Percentiles rank a stretch among this genome's conserved stretches.
These are phyloP conservation scores for Rhodosporidiobolus odoratus DNA, from an alignment of 768 basidiomycete species.

Conservation along the genomic window DNA sequence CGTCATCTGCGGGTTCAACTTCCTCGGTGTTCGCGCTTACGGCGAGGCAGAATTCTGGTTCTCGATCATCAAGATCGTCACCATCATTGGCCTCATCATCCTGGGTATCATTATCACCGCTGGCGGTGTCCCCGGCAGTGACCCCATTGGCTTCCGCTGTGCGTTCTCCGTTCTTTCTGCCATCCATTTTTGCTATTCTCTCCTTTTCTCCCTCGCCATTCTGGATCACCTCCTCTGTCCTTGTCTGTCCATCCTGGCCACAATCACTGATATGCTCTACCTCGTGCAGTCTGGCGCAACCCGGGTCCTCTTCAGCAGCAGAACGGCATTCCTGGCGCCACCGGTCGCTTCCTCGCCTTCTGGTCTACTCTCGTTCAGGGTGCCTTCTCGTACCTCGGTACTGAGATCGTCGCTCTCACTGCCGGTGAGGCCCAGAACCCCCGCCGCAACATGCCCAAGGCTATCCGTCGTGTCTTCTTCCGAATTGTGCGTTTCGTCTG, in stretches of 20 bases:
- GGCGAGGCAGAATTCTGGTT: slow-evolving; percentile 47
- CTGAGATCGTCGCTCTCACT: slow-evolving; percentile 51
- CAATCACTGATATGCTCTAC: neutral
- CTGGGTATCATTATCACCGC: slow-evolving; percentile 45
- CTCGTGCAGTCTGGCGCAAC: slow-evolving; percentile 1
- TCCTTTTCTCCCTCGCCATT: neutral
- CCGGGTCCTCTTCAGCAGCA: slow-evolving; percentile 43
- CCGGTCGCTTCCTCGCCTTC: slow-evolving; percentile 63
- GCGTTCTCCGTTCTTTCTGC: no score
- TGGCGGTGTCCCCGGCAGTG: slow-evolving; percentile 46
- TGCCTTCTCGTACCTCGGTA: slow-evolving; percentile 58
- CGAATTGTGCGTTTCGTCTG: slow-evolving; percentile 76
- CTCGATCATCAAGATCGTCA: slow-evolving; percentile 46
- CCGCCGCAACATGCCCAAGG: slow-evolving; percentile 54
- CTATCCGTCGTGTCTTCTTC: slow-evolving; percentile 64
- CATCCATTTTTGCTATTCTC: neutral
- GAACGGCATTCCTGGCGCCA: slow-evolving; percentile 51
- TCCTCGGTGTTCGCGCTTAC: slow-evolving; percentile 37
- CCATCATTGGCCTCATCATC: slow-evolving; percentile 48
- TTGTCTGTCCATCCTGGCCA: neutral
- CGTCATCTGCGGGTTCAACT: slow-evolving; percentile 33
- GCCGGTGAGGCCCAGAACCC: slow-evolving; percentile 52
- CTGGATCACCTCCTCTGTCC: no score
- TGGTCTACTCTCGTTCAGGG: slow-evolving; percentile 23
- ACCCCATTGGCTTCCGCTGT: slow-evolving; percentile 46